Evolutionary conservation across 2,329 filamentous ascomycete genomes (phyloP).

Genomic region (Diaporthe destruens): DNA sequence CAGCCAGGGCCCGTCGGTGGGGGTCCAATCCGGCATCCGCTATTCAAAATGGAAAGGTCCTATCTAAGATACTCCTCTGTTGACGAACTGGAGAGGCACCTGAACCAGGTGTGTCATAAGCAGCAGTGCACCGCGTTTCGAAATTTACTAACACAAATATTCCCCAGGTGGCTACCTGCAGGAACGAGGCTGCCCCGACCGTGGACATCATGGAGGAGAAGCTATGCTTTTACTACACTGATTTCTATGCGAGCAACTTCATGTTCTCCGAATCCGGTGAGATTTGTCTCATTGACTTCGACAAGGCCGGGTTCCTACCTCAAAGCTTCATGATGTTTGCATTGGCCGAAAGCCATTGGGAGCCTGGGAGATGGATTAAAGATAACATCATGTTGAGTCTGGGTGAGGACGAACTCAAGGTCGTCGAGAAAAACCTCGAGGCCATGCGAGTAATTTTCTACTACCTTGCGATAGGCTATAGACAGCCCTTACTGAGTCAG

Average conservation of each 20-base stretch:
- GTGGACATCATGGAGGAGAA: neutral
- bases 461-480: no score
- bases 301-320: conserved; percentile 17
- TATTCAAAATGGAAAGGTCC: conserved; percentile 9
- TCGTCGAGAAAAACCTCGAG: no score
- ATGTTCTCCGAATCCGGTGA: conserved; percentile 12
- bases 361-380: neutral
- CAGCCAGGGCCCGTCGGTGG: conserved; percentile 14
- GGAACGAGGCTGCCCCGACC: neutral
- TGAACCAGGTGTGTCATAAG: neutral
- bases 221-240: conserved; percentile 17
- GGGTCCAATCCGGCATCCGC: conserved; percentile 8
- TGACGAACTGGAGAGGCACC: neutral
- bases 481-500: no score
- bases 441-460: no score
- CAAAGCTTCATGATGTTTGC: conserved; percentile 11
- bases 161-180: neutral
- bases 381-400: neutral
- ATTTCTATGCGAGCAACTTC: neutral
- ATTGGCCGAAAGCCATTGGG: neutral
- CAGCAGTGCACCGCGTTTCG: neutral
- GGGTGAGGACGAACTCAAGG: conserved; percentile 1
- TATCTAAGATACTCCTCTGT: neutral
- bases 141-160: neutral
- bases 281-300: neutral